Conservation (phyloP, 2,329 filamentous ascomycete genomes). For the Fusarium pseudograminearum region DNA sequence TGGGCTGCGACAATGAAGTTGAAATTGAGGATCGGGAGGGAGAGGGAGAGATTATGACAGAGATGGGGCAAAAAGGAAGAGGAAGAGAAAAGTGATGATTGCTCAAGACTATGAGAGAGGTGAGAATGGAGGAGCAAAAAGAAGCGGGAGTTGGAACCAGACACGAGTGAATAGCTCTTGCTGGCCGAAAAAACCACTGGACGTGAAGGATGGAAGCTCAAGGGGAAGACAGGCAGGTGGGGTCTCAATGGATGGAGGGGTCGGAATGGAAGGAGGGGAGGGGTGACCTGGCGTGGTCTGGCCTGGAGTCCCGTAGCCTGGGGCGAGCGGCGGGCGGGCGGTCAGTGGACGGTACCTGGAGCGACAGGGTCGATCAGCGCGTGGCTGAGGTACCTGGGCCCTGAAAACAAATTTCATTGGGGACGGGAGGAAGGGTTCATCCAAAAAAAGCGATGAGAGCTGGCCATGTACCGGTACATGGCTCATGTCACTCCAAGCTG, state of each 20-base stretch:
- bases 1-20: constrained; percentile 43
- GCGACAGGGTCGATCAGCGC: constrained; percentile 19
- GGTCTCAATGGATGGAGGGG: constrained; percentile 37
- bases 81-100: constrained; percentile 31
- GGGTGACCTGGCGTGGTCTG: constrained; percentile 31
- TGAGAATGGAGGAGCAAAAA: constrained; percentile 41
- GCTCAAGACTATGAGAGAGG: constrained; percentile 39
- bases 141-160: constrained; percentile 40
- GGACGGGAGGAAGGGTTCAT: constrained; percentile 26
- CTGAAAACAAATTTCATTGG: constrained; percentile 38
- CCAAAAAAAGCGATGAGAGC: constrained; percentile 46
- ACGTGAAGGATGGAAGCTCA: constrained; percentile 44
- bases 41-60: constrained; percentile 40
- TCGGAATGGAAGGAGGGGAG: constrained; percentile 34
- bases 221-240: constrained; percentile 46
- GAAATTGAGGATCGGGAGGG: constrained; percentile 38
- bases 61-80: constrained; percentile 35
- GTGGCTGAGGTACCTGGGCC: constrained; percentile 38
- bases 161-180: constrained; percentile 39
- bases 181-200: constrained; percentile 45
- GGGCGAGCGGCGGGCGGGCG: constrained; percentile 26
- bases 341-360: constrained; percentile 39
- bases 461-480: constrained; percentile 43
- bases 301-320: constrained; percentile 10
- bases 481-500: constrained; percentile 39